Conservation (phyloP, 495 filamentous ascomycete genomes). For the Jackrogersella minutella region DNA sequence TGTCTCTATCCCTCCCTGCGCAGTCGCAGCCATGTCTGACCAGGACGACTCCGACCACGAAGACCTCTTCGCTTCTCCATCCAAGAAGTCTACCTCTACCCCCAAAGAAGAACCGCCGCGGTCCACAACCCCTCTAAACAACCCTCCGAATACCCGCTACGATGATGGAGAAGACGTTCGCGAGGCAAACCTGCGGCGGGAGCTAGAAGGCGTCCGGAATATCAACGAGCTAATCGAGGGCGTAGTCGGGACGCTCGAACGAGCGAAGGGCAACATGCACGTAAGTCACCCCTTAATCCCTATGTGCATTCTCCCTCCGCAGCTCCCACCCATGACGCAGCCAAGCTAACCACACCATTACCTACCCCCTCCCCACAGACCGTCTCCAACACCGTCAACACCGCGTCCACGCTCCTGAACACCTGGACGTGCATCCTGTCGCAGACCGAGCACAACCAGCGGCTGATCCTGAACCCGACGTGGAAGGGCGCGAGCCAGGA, state of each 20-base stretch:
- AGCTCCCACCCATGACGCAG: constrained; percentile 2
- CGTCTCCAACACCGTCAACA: constrained; percentile 82
- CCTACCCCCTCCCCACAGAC: constrained; percentile 59
- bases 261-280: constrained; percentile 90
- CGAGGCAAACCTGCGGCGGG: constrained; percentile 74
- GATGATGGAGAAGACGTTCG: constrained; percentile 70
- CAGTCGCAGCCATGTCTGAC: constrained; percentile 48
- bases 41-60: constrained; percentile 71
- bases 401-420: constrained; percentile 91
- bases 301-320: constrained; percentile 7
- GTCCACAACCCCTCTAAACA: constrained; percentile 59
- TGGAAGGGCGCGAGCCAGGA: constrained; percentile 93
- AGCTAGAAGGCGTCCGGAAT: constrained; percentile 81
- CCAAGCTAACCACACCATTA: constrained; percentile 10
- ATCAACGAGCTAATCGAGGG: constrained; percentile 89
- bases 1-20: neutral
- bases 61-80: constrained; percentile 77
- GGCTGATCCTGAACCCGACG: constrained; percentile 82
- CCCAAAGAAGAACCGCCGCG: constrained; percentile 34
- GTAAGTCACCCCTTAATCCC: constrained; percentile 54
- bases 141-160: constrained; percentile 60
- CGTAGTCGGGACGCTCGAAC: constrained; percentile 78
- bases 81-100: constrained; percentile 46
- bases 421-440: constrained; percentile 96
- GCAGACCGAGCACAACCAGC: constrained; percentile 96